Evolutionary conservation across 202 grass and related monocot species (phyloP).

Genomic region (Saccharum hybrid): DNA sequence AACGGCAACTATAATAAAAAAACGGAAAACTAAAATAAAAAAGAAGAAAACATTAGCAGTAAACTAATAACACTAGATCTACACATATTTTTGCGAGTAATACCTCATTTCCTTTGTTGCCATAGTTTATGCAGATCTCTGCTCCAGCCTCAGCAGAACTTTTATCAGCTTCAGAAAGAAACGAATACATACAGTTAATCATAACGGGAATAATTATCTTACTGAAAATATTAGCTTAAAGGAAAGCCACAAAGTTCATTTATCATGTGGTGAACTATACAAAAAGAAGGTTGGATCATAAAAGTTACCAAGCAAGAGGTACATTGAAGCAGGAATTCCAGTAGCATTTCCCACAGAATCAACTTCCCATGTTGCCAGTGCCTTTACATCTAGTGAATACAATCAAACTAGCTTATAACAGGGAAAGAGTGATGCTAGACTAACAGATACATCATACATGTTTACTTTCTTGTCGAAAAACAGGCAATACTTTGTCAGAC

Average conservation of each 20-base stretch:
- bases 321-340: slow-evolving; percentile 85
- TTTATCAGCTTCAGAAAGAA: slow-evolving; percentile 66
- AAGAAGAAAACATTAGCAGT: background rate
- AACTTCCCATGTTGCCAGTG: slow-evolving; percentile 87
- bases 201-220: slow-evolving; percentile 16
- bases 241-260: slow-evolving; percentile 19
- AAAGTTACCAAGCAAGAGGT: slow-evolving; percentile 82
- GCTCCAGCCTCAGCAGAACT: slow-evolving; percentile 55
- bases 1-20: background rate
- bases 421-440: background rate
- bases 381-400: slow-evolving; percentile 62
- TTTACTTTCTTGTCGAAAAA: slow-evolving; percentile 7
- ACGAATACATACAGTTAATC: slow-evolving; percentile 20
- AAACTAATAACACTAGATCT: slow-evolving; percentile 14
- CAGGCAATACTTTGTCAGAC: background rate
- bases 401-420: slow-evolving; percentile 42
- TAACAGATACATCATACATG: slow-evolving; percentile 11
- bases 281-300: slow-evolving; percentile 4
- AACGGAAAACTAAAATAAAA: background rate
- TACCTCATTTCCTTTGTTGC: slow-evolving; percentile 99
- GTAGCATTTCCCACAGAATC: slow-evolving; percentile 66
- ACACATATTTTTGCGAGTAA: slow-evolving; percentile 33
- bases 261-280: slow-evolving; percentile 4
- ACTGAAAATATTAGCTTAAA: slow-evolving; percentile 12
- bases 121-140: slow-evolving; percentile 95